Base-by-base conservation (phyloP, 306 rosid genomes). In the Vicia villosa region DNA sequence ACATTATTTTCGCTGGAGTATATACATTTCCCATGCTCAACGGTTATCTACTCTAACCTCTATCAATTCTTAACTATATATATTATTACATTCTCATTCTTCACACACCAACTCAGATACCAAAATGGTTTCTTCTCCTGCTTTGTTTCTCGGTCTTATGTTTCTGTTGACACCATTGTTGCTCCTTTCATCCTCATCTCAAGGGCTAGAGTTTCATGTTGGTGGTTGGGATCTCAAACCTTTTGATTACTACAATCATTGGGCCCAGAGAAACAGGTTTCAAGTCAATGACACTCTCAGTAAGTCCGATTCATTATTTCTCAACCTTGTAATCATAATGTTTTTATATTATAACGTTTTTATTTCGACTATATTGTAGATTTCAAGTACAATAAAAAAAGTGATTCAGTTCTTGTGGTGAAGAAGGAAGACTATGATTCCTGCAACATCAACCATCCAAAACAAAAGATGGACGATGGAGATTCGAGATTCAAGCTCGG, bases 211-310 rank as follows among this genome's bases (percentile, higher is more conserved):
- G 4, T 86, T 79, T 73, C 5, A 11, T 5, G 89, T 91, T 28
- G 93, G 96, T 54, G 91, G 96, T 2, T 91, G 97, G 97, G 85
- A 75, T 13, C 49, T 60, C 26, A 83, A 84, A 52, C 91, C 96
- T 50, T 79, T 88, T 3, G 68, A 19, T 10, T 10, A 51, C 6
- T 91, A 83, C 77, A 65, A 32, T 47, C 84, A 77, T 8, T 88
- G 96, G 96, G 88, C 97, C 64, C 69, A 70, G 8, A 66, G 79
- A 17, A 79, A 77, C 37, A 77, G 96, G 38, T 91, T 91, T 68
- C 88, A 77, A 81, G 84, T 91, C 81, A 88, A 91, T 20, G 96
- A 91, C 76, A 88, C 88, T 20, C 93, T 91, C 15, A 14, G 93
- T 91, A 80, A 82, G 87, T 36, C 5, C 58, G 28, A 46, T 52